Percentiles rank a stretch among this genome's conserved stretches.
Conservation (phyloP, 768 basidiomycete species). For the Clathrus columnatus region DNA sequence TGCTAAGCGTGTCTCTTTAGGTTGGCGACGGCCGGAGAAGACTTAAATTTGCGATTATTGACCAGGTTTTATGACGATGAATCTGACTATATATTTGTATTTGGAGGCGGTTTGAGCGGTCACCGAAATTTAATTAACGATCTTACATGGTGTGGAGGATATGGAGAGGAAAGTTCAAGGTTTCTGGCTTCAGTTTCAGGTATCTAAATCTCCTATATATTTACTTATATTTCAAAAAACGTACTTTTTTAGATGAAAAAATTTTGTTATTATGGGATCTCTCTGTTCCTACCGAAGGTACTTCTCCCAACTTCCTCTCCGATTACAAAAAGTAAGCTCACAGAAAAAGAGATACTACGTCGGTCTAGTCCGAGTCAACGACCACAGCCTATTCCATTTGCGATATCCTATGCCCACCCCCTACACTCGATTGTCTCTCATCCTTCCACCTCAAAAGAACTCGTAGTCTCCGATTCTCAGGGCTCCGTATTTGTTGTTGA, state of each 20-base stretch:
- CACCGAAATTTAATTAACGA: conserved; percentile 74
- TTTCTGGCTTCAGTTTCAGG: conserved; percentile 81
- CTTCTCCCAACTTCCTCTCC: conserved; percentile 32
- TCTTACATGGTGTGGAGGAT: conserved; percentile 73
- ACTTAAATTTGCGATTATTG: conserved; percentile 65
- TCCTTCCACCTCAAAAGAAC: conserved; percentile 64
- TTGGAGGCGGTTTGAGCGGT: conserved; percentile 74
- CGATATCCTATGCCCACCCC: conserved; percentile 65
- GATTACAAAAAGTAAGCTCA: conserved; percentile 24
- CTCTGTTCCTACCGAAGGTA: neutral
- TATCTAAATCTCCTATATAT: conserved; percentile 20
- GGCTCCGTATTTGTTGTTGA: conserved; percentile 74
- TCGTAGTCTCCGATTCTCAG: conserved; percentile 66
- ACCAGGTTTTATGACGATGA: conserved; percentile 40
- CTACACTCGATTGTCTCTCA: conserved; percentile 62
- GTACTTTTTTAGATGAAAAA: conserved; percentile 50
- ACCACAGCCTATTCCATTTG: conserved; percentile 70
- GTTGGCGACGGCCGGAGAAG: conserved; percentile 55
- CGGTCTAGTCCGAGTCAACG: conserved; percentile 29
- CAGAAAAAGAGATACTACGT: conserved; percentile 15
- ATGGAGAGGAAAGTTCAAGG: conserved; percentile 53
- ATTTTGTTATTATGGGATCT: conserved; percentile 86
- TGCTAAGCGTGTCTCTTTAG: conserved; percentile 28
- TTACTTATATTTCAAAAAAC: neutral
- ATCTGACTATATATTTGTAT: conserved; percentile 49